phyloP scores from a whole-genome alignment of 78 protist genomes.

The Dictyostelium purpureum region DNA sequence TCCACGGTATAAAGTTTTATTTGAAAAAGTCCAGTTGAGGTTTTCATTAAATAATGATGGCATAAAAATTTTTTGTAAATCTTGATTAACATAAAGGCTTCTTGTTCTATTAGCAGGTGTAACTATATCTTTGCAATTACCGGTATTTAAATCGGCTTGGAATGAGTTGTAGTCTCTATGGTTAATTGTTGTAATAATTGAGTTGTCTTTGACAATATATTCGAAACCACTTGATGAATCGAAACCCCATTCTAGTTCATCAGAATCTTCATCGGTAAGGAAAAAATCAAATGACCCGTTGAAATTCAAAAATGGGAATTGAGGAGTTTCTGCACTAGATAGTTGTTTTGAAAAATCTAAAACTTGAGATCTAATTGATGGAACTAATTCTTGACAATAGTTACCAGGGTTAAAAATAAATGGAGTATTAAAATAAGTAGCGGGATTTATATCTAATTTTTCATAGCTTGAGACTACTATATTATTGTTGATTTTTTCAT shows the following conservation, averaged over 20 bases:
- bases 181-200: background rate
- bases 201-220: too few species aligned
- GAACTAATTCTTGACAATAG: too few species aligned
- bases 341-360: background rate
- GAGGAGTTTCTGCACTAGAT: background rate
- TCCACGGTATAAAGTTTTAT: background rate
- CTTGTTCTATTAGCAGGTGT: background rate
- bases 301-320: background rate
- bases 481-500: too few species aligned
- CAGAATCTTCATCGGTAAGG: background rate
- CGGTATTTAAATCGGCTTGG: background rate
- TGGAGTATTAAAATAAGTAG: too few species aligned
- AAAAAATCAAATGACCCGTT: background rate
- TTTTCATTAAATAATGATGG: background rate
- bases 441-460: too few species aligned
- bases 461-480: too few species aligned
- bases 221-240: background rate
- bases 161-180: background rate
- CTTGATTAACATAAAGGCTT: background rate
- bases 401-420: too few species aligned
- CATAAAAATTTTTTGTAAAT: background rate
- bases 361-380: background rate
- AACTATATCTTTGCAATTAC: background rate
- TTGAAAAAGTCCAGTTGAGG: background rate
- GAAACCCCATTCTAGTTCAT: background rate